These are phyloP conservation scores for Cinchona pubescens DNA, from an alignment of 257 asterid species.

Conservation along the genomic window DNA sequence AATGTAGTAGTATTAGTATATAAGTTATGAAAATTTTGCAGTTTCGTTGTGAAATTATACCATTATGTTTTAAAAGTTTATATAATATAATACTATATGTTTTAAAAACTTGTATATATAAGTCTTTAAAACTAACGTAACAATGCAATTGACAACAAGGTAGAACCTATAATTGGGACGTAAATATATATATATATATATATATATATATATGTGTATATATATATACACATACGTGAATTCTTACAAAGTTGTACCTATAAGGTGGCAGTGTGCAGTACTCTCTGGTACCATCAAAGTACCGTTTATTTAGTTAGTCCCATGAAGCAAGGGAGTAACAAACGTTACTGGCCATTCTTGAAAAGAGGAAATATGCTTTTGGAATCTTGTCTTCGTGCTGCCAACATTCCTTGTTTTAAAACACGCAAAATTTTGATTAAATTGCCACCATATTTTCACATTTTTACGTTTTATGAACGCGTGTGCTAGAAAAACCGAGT, in stretches of 20 bases:
- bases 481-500: slow-evolving; percentile 25
- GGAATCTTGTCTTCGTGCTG: not conserved
- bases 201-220: too few relatives aligned
- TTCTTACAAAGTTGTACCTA: not conserved
- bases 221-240: too few relatives aligned
- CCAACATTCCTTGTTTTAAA: slow-evolving; percentile 3
- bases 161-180: too few relatives aligned
- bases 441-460: not conserved
- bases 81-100: too few relatives aligned
- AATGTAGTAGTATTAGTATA: too few relatives aligned
- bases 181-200: too few relatives aligned
- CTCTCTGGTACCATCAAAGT: not conserved
- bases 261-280: not conserved
- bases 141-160: too few relatives aligned
- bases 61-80: too few relatives aligned
- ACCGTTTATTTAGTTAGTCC: slow-evolving; percentile 12
- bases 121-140: too few relatives aligned
- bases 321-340: not conserved
- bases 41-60: too few relatives aligned
- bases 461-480: slow-evolving; percentile 10
- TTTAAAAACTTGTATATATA: too few relatives aligned
- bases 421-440: not conserved
- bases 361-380: slow-evolving; percentile 6
- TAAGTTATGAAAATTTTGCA: too few relatives aligned
- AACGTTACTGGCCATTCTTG: not conserved